phyloP scores from a whole-genome alignment of 495 filamentous ascomycete species.

The Hypoxylon fragiforme region DNA sequence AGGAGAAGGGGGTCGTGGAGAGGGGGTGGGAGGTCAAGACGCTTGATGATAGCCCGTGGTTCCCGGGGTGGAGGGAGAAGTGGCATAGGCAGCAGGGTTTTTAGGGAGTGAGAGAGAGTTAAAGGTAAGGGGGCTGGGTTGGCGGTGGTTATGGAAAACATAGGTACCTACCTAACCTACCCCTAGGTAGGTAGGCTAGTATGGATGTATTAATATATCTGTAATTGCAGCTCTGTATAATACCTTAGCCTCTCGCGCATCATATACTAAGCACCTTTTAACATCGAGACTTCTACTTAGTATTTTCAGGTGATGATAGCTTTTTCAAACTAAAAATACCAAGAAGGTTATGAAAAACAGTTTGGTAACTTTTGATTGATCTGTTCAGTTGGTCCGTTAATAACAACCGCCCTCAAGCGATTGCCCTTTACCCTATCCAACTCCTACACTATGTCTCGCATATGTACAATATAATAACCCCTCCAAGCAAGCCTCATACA shows the following conservation, averaged over 20 bases:
- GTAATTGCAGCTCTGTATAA: too few relatives aligned
- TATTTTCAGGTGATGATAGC: too few relatives aligned
- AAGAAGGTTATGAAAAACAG: too few relatives aligned
- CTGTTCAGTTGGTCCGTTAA: neutral
- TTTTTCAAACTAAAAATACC: too few relatives aligned
- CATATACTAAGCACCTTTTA: too few relatives aligned
- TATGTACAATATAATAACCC: constrained; percentile 16
- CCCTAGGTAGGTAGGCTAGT: too few relatives aligned
- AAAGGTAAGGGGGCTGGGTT: neutral
- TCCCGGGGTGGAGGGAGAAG: constrained; percentile 79
- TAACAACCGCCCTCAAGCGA: neutral
- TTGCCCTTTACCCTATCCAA: neutral
- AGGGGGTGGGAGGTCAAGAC: constrained; percentile 73
- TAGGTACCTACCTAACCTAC: too few relatives aligned
- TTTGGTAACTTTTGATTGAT: neutral
- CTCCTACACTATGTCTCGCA: too few relatives aligned
- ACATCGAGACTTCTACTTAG: too few relatives aligned
- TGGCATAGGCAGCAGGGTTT: constrained; percentile 80
- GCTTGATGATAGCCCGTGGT: constrained; percentile 82
- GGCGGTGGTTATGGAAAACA: too few relatives aligned
- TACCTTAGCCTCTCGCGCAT: too few relatives aligned
- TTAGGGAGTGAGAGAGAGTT: constrained; percentile 15
- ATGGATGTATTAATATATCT: too few relatives aligned
- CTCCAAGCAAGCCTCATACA: constrained; percentile 10
- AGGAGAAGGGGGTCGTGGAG: constrained; percentile 61